phyloP scores from a whole-genome alignment of 768 basidiomycete species.

The Amanita jacksonii region DNA sequence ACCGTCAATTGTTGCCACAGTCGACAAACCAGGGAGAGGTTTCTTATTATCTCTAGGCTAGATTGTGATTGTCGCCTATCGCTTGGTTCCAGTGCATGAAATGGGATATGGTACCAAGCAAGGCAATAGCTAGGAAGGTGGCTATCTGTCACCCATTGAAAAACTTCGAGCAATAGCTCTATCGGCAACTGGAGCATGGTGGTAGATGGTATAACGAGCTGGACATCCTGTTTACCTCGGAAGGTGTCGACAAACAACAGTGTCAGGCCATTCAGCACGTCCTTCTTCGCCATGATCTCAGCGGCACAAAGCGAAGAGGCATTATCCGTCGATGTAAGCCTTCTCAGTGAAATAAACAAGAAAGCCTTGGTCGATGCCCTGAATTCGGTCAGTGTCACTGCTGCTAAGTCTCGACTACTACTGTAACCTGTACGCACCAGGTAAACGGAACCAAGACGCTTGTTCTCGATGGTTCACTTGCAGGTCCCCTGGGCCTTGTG shows the following conservation, averaged over 20 bases:
- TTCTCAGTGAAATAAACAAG: slow-evolving; percentile 70
- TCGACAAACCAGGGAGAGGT: slow-evolving; percentile 46
- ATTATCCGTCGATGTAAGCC: slow-evolving; percentile 44
- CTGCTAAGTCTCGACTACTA: background rate
- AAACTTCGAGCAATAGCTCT: slow-evolving; percentile 47
- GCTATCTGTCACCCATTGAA: slow-evolving; percentile 33
- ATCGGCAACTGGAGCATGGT: slow-evolving; percentile 27
- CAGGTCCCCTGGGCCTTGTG: slow-evolving; percentile 90
- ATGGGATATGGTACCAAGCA: slow-evolving; percentile 33
- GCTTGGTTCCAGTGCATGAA: slow-evolving; percentile 25
- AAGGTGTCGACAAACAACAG: background rate
- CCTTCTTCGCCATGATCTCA: background rate
- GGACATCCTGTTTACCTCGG: background rate
- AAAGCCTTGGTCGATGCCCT: slow-evolving; percentile 78
- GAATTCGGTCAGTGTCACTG: slow-evolving; percentile 51
- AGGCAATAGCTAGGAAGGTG: slow-evolving; percentile 15
- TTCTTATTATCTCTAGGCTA: slow-evolving; percentile 25
- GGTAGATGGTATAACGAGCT: slow-evolving; percentile 12
- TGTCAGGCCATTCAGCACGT: background rate
- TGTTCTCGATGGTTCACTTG: slow-evolving; percentile 80
- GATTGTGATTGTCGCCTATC: slow-evolving; percentile 16
- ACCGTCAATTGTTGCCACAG: slow-evolving; percentile 41
- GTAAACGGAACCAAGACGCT: slow-evolving; percentile 94
- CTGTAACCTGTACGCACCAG: slow-evolving; percentile 25
- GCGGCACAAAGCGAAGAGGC: slow-evolving; percentile 7